These are phyloP conservation scores for Fusarium proliferatum DNA, from an alignment of 2,329 filamentous ascomycete species.

Conservation along the genomic window DNA sequence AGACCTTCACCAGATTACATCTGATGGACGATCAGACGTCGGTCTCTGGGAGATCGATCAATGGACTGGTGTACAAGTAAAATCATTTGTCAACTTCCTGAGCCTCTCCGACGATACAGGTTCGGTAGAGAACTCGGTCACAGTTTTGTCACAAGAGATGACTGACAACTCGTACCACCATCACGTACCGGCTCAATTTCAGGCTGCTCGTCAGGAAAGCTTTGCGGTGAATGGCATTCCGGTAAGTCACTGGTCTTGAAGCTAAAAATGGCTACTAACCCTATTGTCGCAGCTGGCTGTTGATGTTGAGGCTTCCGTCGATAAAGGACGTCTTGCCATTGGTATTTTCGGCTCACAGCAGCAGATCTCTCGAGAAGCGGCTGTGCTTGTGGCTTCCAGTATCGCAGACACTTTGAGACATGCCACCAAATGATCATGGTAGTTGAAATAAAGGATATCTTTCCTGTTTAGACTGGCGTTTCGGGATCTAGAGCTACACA, in stretches of 20 bases:
- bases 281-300: constrained; percentile 49
- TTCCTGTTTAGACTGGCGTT: neutral
- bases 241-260: constrained; percentile 35
- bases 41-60: constrained; percentile 76
- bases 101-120: constrained; percentile 55
- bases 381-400: constrained; percentile 39
- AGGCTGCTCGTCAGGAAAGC: constrained; percentile 39
- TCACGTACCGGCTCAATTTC: neutral
- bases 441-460: neutral
- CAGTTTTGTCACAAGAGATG: neutral
- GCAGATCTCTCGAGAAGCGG: constrained; percentile 43
- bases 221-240: constrained; percentile 42
- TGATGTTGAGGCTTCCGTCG: constrained; percentile 55
- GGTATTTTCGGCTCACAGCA: constrained; percentile 54
- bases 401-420: constrained; percentile 38
- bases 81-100: constrained; percentile 86
- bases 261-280: neutral
- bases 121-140: neutral
- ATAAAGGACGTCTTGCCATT: constrained; percentile 49
- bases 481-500: neutral
- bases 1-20: constrained; percentile 72
- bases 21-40: constrained; percentile 63
- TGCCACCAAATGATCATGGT: neutral
- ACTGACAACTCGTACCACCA: neutral
- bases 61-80: constrained; percentile 79